Evolutionary conservation across 2,329 filamentous ascomycete species (phyloP).

Genomic region (Aureobasidium lini): DNA sequence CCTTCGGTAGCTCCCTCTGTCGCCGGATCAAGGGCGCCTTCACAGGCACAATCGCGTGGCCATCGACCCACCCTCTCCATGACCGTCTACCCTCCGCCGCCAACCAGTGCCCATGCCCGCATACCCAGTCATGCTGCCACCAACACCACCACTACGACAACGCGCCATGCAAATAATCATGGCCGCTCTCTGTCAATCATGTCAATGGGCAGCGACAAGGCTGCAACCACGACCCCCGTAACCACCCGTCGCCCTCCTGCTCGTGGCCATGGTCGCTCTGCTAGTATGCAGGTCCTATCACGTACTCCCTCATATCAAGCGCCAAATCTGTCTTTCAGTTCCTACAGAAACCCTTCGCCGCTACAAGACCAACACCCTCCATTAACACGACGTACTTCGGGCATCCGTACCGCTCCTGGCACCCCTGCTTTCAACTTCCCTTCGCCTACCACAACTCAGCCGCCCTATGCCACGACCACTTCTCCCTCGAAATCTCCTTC

Average conservation of each 20-base stretch:
- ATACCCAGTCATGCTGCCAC: neutral
- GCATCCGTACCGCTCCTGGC: slow-evolving; percentile 16
- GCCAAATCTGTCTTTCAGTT: neutral
- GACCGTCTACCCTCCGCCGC: slow-evolving; percentile 30
- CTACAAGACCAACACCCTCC: slow-evolving; percentile 33
- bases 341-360: slow-evolving; percentile 34
- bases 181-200: slow-evolving; percentile 43
- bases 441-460: neutral
- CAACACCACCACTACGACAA: neutral
- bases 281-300: slow-evolving; percentile 67
- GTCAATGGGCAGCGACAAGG: slow-evolving; percentile 38
- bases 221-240: slow-evolving; percentile 20
- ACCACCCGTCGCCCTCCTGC: slow-evolving; percentile 34
- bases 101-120: slow-evolving; percentile 1
- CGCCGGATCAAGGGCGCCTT: slow-evolving; percentile 8
- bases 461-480: neutral
- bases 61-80: slow-evolving; percentile 64
- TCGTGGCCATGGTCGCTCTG: slow-evolving; percentile 66
- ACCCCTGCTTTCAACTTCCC: slow-evolving; percentile 15
- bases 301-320: slow-evolving; percentile 11
- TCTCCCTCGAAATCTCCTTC: neutral
- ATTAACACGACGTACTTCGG: slow-evolving; percentile 23
- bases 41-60: slow-evolving; percentile 29
- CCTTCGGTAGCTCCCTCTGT: slow-evolving; percentile 19
- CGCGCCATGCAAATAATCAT: slow-evolving; percentile 40